Base-by-base conservation (phyloP, 225 moss, liverwort and hornwort species). In the Polytrichum commune region DNA sequence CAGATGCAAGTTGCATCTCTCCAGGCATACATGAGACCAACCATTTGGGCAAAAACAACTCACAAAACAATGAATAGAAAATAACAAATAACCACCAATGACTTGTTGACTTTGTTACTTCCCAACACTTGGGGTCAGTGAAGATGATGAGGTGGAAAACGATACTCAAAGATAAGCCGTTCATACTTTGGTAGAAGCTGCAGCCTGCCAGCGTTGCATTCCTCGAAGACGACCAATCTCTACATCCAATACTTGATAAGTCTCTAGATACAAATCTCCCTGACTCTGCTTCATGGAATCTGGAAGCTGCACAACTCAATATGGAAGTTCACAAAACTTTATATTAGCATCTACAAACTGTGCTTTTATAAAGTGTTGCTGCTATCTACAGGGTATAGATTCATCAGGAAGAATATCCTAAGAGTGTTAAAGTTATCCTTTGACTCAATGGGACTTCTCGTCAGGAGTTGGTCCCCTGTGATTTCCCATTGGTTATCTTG, bases 241-340 rank as follows among this genome's bases (percentile, higher is more conserved):
- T 70, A 93, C 84, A 76, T 98, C 98, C 63, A 98, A 74, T 29
- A 98, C 98, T 81, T 95, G 91, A 77, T 98, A 98, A 18, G 98
- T 98, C 82, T 98, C 98, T 81, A 95, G 80, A 74, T 98, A 98
- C 67, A 98, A 80, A 72, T 95, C 98, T 73, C 89, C 92, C 84
- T 98, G 98, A 75, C 91, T 98, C 75, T 98, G 98, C 84, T 95
- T 98, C 94, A 93, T 90, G 68, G 90, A 85, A 67, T 93, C 98
- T 26, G 98, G 90, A 68, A 98, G 79, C 98, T 98, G 89, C 73
- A 62, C 46, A 46, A 16, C 46, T 4, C 46, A 46, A 16, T 27
- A 75, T 27, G 69, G 46, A 46, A 46, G 46, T 46, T 3, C 46
- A 46, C 10, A 16, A 64, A 18, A 64, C 19, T 19, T 28, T 29